A percentile compares a stretch with the other conserved stretches of the same genome.
Conservation (phyloP, 495 filamentous ascomycete genomes). For the Aspergillus carlsbadensis region DNA sequence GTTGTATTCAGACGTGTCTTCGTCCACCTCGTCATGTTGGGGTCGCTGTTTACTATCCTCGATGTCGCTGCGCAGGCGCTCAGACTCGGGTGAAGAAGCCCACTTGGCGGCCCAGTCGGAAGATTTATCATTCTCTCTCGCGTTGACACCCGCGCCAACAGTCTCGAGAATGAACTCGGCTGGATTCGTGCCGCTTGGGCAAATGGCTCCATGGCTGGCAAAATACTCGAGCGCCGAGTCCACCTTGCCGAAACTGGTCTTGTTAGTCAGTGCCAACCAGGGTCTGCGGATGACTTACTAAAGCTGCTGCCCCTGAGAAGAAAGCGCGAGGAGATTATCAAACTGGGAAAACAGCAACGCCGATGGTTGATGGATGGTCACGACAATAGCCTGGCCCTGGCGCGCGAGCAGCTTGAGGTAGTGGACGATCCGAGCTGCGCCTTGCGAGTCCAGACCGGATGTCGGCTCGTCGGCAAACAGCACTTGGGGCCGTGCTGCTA, state of each 20-base stretch:
- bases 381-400: constrained; percentile 64
- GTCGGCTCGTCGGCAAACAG: constrained; percentile 77
- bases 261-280: not conserved
- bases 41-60: constrained; percentile 2
- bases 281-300: constrained; percentile 76
- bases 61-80: not conserved
- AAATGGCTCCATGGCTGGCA: constrained; percentile 67
- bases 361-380: constrained; percentile 76
- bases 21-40: not conserved
- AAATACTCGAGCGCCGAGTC: constrained; percentile 66
- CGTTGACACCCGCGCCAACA: constrained; percentile 1
- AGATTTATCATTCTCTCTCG: constrained; percentile 1
- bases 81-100: not conserved
- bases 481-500: constrained; percentile 61
- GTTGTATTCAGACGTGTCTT: constrained; percentile 4
- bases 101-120: constrained; percentile 3
- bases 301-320: constrained; percentile 62
- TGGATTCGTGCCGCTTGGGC: constrained; percentile 68
- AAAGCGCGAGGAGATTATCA: constrained; percentile 65
- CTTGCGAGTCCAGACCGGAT: constrained; percentile 60
- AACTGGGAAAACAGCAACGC: constrained; percentile 72
- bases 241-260: constrained; percentile 33
- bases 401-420: constrained; percentile 63
- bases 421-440: constrained; percentile 59
- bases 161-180: constrained; percentile 52